These are phyloP conservation scores for Cladophialophora exuberans DNA, from an alignment of 2,329 filamentous ascomycete genomes.

Conservation along the genomic window DNA sequence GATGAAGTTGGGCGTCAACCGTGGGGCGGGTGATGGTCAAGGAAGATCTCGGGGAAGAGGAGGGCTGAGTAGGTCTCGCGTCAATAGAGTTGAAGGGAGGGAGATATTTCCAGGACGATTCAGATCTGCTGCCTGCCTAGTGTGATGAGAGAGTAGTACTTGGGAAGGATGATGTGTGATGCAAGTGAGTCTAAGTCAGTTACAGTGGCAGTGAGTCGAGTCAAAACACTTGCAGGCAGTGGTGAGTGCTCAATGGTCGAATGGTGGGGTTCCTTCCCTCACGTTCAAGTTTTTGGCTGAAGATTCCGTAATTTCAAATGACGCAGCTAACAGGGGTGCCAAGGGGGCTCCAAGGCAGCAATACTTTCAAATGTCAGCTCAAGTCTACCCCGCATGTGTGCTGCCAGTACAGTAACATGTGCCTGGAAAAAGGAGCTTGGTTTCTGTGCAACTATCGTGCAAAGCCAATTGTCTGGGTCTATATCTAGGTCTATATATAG, in stretches of 20 bases:
- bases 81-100: neutral
- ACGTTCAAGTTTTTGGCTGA: too few relatives aligned
- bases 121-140: neutral
- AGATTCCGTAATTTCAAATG: conserved; percentile 14
- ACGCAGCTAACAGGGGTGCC: neutral
- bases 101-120: neutral
- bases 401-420: neutral
- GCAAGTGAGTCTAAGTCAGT: neutral
- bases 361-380: conserved; percentile 2
- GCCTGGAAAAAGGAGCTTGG: neutral
- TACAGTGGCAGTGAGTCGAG: neutral
- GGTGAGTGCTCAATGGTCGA: neutral
- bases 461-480: too few relatives aligned
- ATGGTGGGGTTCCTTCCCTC: neutral
- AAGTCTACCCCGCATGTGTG: neutral
- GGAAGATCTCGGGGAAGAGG: neutral
- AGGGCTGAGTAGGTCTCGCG: neutral
- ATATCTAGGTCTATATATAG: neutral
- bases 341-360: too few relatives aligned
- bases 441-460: too few relatives aligned
- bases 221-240: too few relatives aligned
- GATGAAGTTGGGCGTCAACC: too few relatives aligned
- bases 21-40: neutral
- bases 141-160: neutral
- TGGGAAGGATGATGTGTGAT: conserved; percentile 5